A percentile compares a stretch with the other conserved stretches of the same genome.
phyloP scores from a whole-genome alignment of 2,329 filamentous ascomycete species.

The Apiospora kogelbergensis region DNA sequence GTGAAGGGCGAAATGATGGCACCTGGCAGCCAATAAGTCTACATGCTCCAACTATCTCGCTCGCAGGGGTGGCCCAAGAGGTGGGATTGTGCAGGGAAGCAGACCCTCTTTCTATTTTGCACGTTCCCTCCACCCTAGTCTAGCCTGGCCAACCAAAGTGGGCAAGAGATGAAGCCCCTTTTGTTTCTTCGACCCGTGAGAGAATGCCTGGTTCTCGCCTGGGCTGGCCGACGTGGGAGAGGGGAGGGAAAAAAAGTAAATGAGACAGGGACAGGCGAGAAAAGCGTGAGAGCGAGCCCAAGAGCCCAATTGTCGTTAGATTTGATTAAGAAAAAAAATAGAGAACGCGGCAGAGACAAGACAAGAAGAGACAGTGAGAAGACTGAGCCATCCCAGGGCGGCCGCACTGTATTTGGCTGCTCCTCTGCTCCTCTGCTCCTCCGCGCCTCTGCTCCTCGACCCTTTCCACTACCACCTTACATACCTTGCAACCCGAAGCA shows the following conservation, averaged over 20 bases:
- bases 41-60: neutral
- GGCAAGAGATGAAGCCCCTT: constrained; percentile 7
- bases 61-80: neutral
- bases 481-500: neutral
- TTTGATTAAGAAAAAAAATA: neutral
- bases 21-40: neutral
- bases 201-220: neutral
- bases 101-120: constrained; percentile 8
- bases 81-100: constrained; percentile 1
- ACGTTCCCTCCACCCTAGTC: constrained; percentile 1
- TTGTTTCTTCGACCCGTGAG: constrained; percentile 3
- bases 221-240: neutral
- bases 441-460: neutral
- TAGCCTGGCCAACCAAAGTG: constrained; percentile 6
- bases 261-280: neutral
- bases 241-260: neutral
- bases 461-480: neutral
- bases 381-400: neutral
- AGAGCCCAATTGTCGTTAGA: neutral
- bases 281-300: neutral
- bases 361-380: neutral
- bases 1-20: neutral
- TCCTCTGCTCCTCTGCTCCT: no score
- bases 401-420: neutral
- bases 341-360: constrained; percentile 2